A percentile compares a stretch with the other conserved stretches of the same genome.
phyloP scores from a whole-genome alignment of 2,329 filamentous ascomycete genomes.

The Fusarium annulatum region DNA sequence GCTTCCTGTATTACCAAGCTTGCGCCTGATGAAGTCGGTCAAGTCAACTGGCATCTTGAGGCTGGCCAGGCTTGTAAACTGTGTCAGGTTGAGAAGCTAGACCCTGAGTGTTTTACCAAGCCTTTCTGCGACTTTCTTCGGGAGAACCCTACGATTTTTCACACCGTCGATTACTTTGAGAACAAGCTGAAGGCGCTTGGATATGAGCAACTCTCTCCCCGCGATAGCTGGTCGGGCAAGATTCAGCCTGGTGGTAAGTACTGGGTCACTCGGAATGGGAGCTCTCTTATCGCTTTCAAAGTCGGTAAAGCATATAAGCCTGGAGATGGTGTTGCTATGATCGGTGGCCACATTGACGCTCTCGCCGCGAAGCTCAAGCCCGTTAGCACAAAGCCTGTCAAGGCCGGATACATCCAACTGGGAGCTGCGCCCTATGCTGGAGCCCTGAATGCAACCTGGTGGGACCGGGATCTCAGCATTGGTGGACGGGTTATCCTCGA shows the following conservation, averaged over 20 bases:
- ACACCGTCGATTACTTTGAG: slow-evolving; percentile 84
- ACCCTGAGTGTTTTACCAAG: slow-evolving; percentile 77
- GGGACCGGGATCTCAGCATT: slow-evolving; percentile 93
- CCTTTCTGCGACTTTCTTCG: slow-evolving; percentile 90
- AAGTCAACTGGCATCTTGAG: slow-evolving; percentile 48
- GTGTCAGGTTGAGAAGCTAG: slow-evolving; percentile 53
- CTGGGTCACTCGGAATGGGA: slow-evolving; percentile 86
- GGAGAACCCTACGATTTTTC: slow-evolving; percentile 92
- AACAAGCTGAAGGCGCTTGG: slow-evolving; percentile 76
- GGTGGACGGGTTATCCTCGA: slow-evolving; percentile 89
- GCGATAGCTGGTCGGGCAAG: slow-evolving; percentile 79
- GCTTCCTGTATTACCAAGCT: slow-evolving; percentile 53
- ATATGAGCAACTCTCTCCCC: slow-evolving; percentile 81
- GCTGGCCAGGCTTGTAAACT: slow-evolving; percentile 48
- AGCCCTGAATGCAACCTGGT: slow-evolving; percentile 89
- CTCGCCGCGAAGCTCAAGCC: slow-evolving; percentile 93
- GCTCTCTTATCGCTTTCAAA: slow-evolving; percentile 85
- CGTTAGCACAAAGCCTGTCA: slow-evolving; percentile 83
- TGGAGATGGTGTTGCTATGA: slow-evolving; percentile 87
- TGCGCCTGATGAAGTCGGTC: slow-evolving; percentile 42
- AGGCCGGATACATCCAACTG: slow-evolving; percentile 87
- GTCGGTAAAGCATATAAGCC: slow-evolving; percentile 83
- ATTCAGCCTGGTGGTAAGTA: slow-evolving; percentile 87
- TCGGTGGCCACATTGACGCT: slow-evolving; percentile 94
- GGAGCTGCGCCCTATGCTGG: slow-evolving; percentile 95